Evolutionary conservation across 2,329 filamentous ascomycete genomes (phyloP), one percentile per base, ranked within the genome.

Genomic region (Gnomoniopsis sp.): DNA sequence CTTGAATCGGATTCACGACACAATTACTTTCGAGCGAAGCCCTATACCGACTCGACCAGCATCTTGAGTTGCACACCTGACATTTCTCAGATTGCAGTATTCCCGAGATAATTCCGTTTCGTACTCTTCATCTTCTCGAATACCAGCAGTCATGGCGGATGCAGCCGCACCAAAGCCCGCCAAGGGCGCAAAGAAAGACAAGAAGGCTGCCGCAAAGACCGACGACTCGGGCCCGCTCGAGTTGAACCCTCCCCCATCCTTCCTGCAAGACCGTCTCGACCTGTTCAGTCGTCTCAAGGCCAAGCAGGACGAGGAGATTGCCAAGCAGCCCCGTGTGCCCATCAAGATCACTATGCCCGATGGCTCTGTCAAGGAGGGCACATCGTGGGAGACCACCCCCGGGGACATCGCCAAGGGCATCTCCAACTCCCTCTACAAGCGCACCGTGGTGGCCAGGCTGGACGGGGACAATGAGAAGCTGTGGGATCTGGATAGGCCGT

Each of bases 301-400:
- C 65, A 84, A 89, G 72, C 86, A 91, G 70, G 88, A 96, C 66
- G 88, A 88, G 59, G 90, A 95, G 71, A 77, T 91, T 64, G 81
- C 86, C 65, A 74, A 75, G 67, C 88, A 89, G 75, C 87, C 89
- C 43, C 87, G 87, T 66, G 86, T 90, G 69, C 80, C 86, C 64
- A 93, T 93, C 72, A 85, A 81, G 60, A 82, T 93, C 68, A 89
- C 88, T 52, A 80, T 95, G 63, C 84, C 83, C 64, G 87, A 91
- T 73, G 90, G 90, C 64, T 86, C 83, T 66, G 76, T 87, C 67
- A 84, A 87, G 70, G 75, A 84, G 63, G 95, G 90, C 63, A 93
- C 88, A 65, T 87, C 92, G 52, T 98, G 90, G 89, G 91, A 96
- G 78, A 97, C 92, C 65, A 96, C 92, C 17, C 95, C 95, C 6